Evolutionary conservation across 2,329 filamentous ascomycete genomes (phyloP).

Genomic region (Lachnellula willkommii): DNA sequence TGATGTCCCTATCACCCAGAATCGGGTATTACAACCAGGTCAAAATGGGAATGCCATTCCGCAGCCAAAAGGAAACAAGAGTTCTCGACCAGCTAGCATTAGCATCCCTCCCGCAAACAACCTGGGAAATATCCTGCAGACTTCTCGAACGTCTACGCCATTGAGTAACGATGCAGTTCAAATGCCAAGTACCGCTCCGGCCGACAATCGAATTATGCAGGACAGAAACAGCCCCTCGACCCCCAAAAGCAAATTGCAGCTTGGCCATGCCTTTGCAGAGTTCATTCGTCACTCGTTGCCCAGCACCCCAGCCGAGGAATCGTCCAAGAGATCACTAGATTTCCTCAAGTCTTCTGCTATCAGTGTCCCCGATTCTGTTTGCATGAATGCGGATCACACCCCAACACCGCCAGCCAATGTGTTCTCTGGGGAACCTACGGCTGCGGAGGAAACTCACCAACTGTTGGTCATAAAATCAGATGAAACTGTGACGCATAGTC

Average conservation of each 20-base stretch:
- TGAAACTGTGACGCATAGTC: too few species aligned
- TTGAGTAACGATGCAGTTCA: neutral
- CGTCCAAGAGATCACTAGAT: neutral
- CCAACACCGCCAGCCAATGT: neutral
- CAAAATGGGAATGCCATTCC: neutral
- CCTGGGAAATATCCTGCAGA: neutral
- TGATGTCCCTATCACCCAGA: neutral
- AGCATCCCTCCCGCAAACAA: neutral
- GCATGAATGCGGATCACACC: neutral
- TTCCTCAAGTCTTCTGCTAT: neutral
- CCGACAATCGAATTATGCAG: neutral
- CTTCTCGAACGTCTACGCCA: neutral
- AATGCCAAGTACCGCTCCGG: neutral
- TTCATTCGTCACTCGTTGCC: neutral
- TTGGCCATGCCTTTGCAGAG: slow-evolving; percentile 4
- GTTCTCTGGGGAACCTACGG: neutral
- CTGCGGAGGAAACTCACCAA: too few species aligned
- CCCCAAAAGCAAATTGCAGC: neutral
- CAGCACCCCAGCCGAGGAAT: neutral
- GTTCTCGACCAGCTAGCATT: neutral
- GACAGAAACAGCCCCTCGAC: neutral
- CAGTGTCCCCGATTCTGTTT: neutral
- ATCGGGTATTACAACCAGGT: neutral
- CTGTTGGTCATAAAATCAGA: too few species aligned
- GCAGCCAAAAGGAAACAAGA: neutral